A percentile compares a stretch with the other conserved stretches of the same genome.
Conservation (phyloP, 495 filamentous ascomycete genomes). For the Penicillium ochrochloron region DNA sequence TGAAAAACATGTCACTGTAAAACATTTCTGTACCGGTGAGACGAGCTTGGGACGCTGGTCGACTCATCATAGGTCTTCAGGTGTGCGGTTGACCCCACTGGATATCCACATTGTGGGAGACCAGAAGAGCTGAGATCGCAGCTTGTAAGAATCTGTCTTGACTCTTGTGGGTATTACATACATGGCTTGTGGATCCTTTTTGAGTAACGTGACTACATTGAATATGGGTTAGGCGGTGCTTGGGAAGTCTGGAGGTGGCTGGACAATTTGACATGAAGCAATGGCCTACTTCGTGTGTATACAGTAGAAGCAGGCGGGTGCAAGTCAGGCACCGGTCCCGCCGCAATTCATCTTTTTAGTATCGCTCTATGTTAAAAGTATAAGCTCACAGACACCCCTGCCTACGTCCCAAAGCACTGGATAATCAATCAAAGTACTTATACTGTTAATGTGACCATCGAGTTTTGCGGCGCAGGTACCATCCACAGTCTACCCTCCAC, state of each 20-base stretch:
- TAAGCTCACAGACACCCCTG: slow-evolving; percentile 1
- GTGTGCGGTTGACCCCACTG: slow-evolving; percentile 23
- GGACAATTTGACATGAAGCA: background rate
- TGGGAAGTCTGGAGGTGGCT: slow-evolving; percentile 27
- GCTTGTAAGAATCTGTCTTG: background rate
- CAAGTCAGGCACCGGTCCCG: background rate
- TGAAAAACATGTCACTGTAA: slow-evolving; percentile 9
- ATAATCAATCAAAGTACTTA: background rate
- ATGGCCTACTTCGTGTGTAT: background rate
- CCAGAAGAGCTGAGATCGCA: slow-evolving; percentile 30
- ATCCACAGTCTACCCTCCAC: background rate
- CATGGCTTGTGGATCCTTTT: slow-evolving; percentile 3
- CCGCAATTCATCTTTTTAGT: background rate
- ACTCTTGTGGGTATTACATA: slow-evolving; percentile 3
- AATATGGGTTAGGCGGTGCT: background rate
- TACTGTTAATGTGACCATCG: background rate
- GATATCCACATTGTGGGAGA: slow-evolving; percentile 19
- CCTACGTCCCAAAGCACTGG: background rate
- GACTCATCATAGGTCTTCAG: slow-evolving; percentile 23
- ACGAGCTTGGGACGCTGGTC: slow-evolving; percentile 13
- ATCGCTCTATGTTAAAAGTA: background rate
- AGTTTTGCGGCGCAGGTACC: background rate
- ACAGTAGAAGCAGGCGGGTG: background rate
- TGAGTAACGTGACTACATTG: background rate
- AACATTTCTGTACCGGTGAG: slow-evolving; percentile 29